Evolutionary conservation across 768 basidiomycete species (phyloP), one percentile per base, ranked within the genome.

Genomic region (Boletellus sp.): DNA sequence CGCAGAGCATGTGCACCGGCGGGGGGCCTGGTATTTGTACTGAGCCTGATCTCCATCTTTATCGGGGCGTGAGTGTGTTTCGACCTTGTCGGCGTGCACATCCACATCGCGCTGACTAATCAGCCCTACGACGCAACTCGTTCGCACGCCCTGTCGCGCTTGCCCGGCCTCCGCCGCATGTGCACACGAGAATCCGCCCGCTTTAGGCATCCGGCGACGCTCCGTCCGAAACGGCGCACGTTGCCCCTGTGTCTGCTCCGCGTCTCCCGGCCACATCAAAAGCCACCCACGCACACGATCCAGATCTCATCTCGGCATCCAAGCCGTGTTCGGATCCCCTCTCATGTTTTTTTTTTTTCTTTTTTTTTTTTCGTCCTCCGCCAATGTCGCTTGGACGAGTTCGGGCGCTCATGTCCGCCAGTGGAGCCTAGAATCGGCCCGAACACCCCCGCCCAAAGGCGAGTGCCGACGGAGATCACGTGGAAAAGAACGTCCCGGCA

Each of bases 161-260:
- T n/a, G n/a, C 16, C 28, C 45, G 36, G 45, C 35, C 45, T 33
- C 47, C 47, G 47, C 47, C 39, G 47, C 24, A 26, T 28, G 12
- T 3, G 23, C 9, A 15, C 50, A 15, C 50, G 60, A 44, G 60
- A 61, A 63, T 63, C 58, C 6, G 32, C 16, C 52, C 47, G n/a
- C 33, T 28, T 17, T 24, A 13, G 33, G 32, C 36, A 47, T 54
- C 59, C 61, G 61, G 61, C 4, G 42, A 38, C 40, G n/a, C 51
- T 64, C 62, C 61, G 61, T 61, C 61, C 62, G 62, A 52, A 49
- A 31, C 61, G 57, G 60, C 51, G 28, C n/a, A 42, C n/a, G n/a
- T n/a, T n/a, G n/a, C 31, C 12, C 28, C 48, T 28, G 9, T 28
- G 22, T 34, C 39, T 20, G 17, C 32, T 59, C 60, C 60, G 59